phyloP scores from a whole-genome alignment of 257 asterid genomes.

The Voacanga thouarsii region DNA sequence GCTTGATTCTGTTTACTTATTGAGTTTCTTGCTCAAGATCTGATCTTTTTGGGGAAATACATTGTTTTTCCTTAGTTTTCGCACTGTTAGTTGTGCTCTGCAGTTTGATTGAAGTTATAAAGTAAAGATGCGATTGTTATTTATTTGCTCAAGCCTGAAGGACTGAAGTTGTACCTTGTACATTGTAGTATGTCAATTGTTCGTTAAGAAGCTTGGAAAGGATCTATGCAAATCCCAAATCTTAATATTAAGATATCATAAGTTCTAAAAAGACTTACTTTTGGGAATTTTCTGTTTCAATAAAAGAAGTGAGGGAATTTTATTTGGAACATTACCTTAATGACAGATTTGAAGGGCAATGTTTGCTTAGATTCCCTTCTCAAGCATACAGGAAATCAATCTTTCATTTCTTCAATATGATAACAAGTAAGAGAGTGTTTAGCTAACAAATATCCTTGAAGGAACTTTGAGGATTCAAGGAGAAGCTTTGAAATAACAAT shows the following conservation, averaged over 20 bases:
- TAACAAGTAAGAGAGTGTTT: too few relatives aligned
- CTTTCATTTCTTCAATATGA: background rate
- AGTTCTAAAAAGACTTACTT: background rate
- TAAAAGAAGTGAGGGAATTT: background rate
- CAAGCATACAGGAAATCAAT: background rate
- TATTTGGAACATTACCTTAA: background rate
- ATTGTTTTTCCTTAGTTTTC: background rate
- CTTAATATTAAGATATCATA: background rate
- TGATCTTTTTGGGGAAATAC: slow-evolving; percentile 7
- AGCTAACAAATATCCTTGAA: background rate
- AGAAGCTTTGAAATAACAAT: background rate
- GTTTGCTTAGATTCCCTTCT: too few relatives aligned
- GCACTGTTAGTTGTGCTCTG: background rate
- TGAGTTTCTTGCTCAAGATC: slow-evolving; percentile 18
- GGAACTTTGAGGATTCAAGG: background rate
- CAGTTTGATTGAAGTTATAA: background rate
- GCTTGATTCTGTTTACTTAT: background rate
- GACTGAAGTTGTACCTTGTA: background rate
- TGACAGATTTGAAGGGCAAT: background rate
- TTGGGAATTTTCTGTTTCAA: background rate
- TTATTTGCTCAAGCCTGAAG: background rate
- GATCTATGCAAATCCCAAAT: background rate
- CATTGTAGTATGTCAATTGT: background rate
- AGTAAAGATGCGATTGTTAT: background rate
- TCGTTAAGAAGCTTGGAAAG: background rate